Evolutionary conservation across 495 filamentous ascomycete species (phyloP).

Genomic region (Aspergillus bridgeri): DNA sequence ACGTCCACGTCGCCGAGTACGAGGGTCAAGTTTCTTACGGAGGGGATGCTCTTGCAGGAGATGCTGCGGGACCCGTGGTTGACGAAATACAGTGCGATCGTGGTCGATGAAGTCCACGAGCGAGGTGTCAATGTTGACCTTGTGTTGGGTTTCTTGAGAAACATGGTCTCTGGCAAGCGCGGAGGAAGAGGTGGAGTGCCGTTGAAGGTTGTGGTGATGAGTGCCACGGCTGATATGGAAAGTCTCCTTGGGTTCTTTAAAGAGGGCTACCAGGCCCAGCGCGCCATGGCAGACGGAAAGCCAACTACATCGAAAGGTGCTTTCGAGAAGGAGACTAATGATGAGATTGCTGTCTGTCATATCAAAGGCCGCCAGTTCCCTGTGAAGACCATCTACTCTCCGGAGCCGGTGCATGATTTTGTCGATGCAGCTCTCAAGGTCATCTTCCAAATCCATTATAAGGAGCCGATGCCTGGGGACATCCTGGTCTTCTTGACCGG

Average conservation of each 20-base stretch:
- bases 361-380: slow-evolving; percentile 88
- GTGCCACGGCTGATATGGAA: slow-evolving; percentile 88
- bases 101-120: slow-evolving; percentile 98
- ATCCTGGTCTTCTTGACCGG: slow-evolving; percentile 92
- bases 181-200: slow-evolving; percentile 64
- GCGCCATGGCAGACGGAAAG: slow-evolving; percentile 5
- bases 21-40: slow-evolving; percentile 88
- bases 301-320: background rate
- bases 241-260: slow-evolving; percentile 73
- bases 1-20: slow-evolving; percentile 70
- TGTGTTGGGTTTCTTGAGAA: slow-evolving; percentile 79
- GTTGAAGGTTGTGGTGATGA: slow-evolving; percentile 93
- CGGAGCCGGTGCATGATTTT: slow-evolving; percentile 76
- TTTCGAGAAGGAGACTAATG: slow-evolving; percentile 4
- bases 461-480: slow-evolving; percentile 87
- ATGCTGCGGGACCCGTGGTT: slow-evolving; percentile 83
- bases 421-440: slow-evolving; percentile 75
- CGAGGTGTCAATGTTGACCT: slow-evolving; percentile 95
- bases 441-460: slow-evolving; percentile 85
- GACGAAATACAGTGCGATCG: slow-evolving; percentile 77
- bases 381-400: slow-evolving; percentile 73
- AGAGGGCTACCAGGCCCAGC: slow-evolving; percentile 29
- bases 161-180: slow-evolving; percentile 55
- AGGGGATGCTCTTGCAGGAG: slow-evolving; percentile 96
- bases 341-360: slow-evolving; percentile 55